Conservation (phyloP, 768 basidiomycete species). For the Jaapia argillacea region DNA sequence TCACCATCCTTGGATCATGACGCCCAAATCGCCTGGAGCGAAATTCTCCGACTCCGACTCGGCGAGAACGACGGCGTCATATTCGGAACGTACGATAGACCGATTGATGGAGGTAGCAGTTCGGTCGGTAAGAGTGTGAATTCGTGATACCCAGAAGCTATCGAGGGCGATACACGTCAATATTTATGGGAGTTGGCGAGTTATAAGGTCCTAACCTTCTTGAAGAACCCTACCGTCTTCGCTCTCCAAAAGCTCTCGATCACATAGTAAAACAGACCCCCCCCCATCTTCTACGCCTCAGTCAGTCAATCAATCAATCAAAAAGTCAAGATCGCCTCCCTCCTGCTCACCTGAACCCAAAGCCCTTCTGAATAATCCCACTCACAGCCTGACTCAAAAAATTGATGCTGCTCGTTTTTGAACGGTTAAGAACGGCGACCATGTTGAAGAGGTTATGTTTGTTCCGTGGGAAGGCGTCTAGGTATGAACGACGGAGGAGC, state of each 20-base stretch:
- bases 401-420: slow-evolving; percentile 32
- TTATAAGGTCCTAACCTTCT: slow-evolving; percentile 29
- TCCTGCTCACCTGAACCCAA: slow-evolving; percentile 67
- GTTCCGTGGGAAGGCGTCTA: slow-evolving; percentile 69
- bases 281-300: slow-evolving; percentile 61
- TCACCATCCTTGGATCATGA: too few species aligned
- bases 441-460: slow-evolving; percentile 34
- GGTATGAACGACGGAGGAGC: slow-evolving; percentile 74
- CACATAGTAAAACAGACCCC: slow-evolving; percentile 60
- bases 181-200: too few species aligned
- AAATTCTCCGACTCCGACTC: too few species aligned
- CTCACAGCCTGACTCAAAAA: slow-evolving; percentile 58
- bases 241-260: slow-evolving; percentile 50
- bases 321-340: slow-evolving; percentile 3
- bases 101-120: slow-evolving; percentile 30
- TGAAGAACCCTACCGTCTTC: slow-evolving; percentile 53
- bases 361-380: slow-evolving; percentile 58
- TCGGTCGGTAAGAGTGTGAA: slow-evolving; percentile 19
- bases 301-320: slow-evolving; percentile 55
- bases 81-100: slow-evolving; percentile 34
- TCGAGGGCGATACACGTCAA: too few species aligned
- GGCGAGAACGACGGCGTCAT: slow-evolving; percentile 26
- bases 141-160: slow-evolving; percentile 27
- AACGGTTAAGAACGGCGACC: background rate
- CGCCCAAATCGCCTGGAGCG: too few species aligned